Evolutionary conservation across 2,329 filamentous ascomycete species (phyloP), one percentile per base, ranked within the genome.

Genomic region (Phialemoniopsis sp.): DNA sequence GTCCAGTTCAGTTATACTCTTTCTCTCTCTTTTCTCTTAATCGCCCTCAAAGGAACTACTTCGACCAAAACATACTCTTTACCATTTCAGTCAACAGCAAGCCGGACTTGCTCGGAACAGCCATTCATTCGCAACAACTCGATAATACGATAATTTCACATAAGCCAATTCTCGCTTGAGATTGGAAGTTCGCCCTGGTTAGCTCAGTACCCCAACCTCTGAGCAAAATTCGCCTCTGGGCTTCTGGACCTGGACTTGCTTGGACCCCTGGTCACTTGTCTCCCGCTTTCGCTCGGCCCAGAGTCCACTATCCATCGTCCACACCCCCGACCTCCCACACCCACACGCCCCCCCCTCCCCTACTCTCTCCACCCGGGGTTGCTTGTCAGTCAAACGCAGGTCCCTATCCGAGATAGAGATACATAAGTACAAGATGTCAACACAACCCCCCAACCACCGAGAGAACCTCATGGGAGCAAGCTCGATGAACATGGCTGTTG

Each of bases 351-450:
- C 47, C 37, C 41, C 26, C 34, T 32, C 38, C 44, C 42, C 37
- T 41, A 43, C 44, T 39, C 45, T 40, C 40, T 43, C 47, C 40
- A 45, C 49, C 47, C 42, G 43, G 45, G 44, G 51, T 48, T 48
- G 51, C 54, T 55, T 53, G 55, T 53, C 57, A 48, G 53, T 57
- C 55, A 54, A 47, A 62, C 57, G 61, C 63, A 67, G 65, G 65
- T 67, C 66, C 64, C 59, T 63, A 42, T 43, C 51, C 21, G 21
- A 26, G 21, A 26, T 26, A 26, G 21, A 26, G 21, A 26, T 26
- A 26, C 21, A 42, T 63, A 61, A 57, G 60, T 74, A 75, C 70
- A 79, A 82, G n/a, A 84, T 83, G 79, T 77, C 78, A 71, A 73
- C 72, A 66, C 70, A 73, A 69, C 70, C 78, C 78, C 78, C 78